Conservation (phyloP, 139 green algal species). For the Chlorella ohadii region DNA sequence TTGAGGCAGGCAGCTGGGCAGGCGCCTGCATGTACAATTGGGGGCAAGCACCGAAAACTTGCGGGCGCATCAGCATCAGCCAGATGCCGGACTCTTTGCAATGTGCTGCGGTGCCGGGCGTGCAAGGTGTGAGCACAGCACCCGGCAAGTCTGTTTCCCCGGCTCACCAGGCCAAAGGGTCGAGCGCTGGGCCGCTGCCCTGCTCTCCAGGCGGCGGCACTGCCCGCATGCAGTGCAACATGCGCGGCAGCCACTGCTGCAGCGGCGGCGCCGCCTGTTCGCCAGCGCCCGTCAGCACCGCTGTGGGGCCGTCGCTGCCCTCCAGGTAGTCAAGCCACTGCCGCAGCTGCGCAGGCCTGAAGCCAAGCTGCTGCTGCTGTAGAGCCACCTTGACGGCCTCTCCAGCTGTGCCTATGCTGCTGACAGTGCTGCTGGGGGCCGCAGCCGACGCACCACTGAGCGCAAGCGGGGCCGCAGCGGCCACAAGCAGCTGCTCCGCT, state of each 20-base stretch:
- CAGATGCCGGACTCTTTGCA: too few species aligned
- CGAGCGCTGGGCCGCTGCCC: background rate
- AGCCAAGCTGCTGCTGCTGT: conserved; percentile 13
- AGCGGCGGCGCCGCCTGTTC: background rate
- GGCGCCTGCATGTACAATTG: background rate
- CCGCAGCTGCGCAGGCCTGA: background rate
- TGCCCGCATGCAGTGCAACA: conserved; percentile 16
- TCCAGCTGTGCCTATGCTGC: background rate
- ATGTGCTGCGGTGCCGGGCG: too few species aligned
- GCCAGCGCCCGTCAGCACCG: background rate
- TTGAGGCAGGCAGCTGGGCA: background rate
- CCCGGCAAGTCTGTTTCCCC: too few species aligned
- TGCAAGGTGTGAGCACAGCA: too few species aligned
- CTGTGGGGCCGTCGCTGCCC: background rate
- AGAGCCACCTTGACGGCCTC: background rate
- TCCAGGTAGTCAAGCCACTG: background rate
- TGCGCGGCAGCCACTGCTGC: conserved; percentile 24
- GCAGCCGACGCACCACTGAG: background rate
- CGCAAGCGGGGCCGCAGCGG: background rate
- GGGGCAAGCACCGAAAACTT: too few species aligned
- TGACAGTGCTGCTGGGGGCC: background rate
- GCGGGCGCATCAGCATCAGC: too few species aligned
- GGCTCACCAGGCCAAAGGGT: background rate
- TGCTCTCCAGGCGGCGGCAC: conserved; percentile 4
- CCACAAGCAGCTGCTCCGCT: conserved; percentile 4